Evolutionary conservation across 805 yeast species (phyloP), one percentile per base, ranked within the genome.

Genomic region (Pichia phayaonensis): DNA sequence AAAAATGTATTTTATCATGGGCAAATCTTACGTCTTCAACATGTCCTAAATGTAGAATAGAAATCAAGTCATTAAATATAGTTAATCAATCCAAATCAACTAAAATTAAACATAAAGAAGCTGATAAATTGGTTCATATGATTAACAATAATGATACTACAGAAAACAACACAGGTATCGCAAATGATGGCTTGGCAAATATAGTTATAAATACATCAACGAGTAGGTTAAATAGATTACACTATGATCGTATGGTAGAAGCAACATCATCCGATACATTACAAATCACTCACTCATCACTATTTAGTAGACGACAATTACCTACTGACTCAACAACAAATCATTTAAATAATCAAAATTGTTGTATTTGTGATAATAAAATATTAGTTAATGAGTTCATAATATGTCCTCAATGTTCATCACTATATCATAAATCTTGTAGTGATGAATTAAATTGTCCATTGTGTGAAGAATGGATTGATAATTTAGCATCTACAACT

Each of bases 1-100:
- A 62, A 46, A 64, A 62, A 38, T 68, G 72, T 49, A 64, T 68
- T 42, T 56, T 56, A 40, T 63, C 66, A 39, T 68, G 72, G 72
- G 55, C 67, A 1, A 60, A 61, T 48, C 58, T 42, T 8, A 46
- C 66, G 52, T 69, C 70, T 18, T 67, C 66, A 42, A 63, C 68
- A 15, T 67, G 72, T 45, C 71, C 72, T 8, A 60, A 64, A 49
- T 68, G 72, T 48, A 57, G 72, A 8, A 46, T 60, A 2, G 55
- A 51, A 18, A 59, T 64, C 46, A 54, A 58, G 8, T 59, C 57
- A 23, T 60, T 66, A 1, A 49, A 55, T 11, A 65, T 60, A 15
- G 48, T 54, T 2, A 63, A 61, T 43, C 61, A 57, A 10, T 47
- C 52, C 55, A 61, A 45, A 53, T 56, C 38, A 29, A 36, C 21